A percentile compares a stretch with the other conserved stretches of the same genome.
phyloP scores from a whole-genome alignment of 495 filamentous ascomycete genomes.

The Talaromyces liani region DNA sequence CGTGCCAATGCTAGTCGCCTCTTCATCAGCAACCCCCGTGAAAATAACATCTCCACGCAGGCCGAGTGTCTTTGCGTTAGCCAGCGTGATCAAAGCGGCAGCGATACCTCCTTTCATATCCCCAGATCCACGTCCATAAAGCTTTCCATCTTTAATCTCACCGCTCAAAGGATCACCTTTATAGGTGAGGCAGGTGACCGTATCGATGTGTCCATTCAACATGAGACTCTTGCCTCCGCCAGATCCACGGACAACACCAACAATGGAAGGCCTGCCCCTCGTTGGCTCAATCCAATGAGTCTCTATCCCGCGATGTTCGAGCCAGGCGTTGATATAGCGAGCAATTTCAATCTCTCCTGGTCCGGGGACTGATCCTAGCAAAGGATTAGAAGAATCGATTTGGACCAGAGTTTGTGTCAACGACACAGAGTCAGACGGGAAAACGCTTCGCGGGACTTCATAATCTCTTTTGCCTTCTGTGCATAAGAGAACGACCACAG shows the following conservation, averaged over 20 bases:
- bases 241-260: conserved; percentile 34
- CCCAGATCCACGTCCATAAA: conserved; percentile 34
- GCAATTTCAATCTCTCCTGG: conserved; percentile 35
- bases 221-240: conserved; percentile 40
- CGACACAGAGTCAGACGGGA: conserved; percentile 22
- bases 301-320: conserved; percentile 39
- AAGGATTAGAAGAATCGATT: conserved; percentile 40
- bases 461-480: conserved; percentile 43
- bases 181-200: conserved; percentile 36
- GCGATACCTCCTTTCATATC: conserved; percentile 45
- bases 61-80: conserved; percentile 20
- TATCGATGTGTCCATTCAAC: conserved; percentile 45
- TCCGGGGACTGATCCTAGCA: conserved; percentile 27
- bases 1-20: conserved; percentile 37
- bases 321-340: conserved; percentile 34
- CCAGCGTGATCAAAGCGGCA: conserved; percentile 27
- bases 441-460: conserved; percentile 12
- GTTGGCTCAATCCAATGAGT: conserved; percentile 33
- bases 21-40: conserved; percentile 42
- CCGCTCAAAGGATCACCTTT: conserved; percentile 35
- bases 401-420: conserved; percentile 31
- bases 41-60: conserved; percentile 37
- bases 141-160: conserved; percentile 23
- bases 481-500: conserved; percentile 47
- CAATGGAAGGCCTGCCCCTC: conserved; percentile 35